These are phyloP conservation scores for Zancudomyces culisetae DNA, from an alignment of 371 early-diverging fungal species.

Conservation along the genomic window DNA sequence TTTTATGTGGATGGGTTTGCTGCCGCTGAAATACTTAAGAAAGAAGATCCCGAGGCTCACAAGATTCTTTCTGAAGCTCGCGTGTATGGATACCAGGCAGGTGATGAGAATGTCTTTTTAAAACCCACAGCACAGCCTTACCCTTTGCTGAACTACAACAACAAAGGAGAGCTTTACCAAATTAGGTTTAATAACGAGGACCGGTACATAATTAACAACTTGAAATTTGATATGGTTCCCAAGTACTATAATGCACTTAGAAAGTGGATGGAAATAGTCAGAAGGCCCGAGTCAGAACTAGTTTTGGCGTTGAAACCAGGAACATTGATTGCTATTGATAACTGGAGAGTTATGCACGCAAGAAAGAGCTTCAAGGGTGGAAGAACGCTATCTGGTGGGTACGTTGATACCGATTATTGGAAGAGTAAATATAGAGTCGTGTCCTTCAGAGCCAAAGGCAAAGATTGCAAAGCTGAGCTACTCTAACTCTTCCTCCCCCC, in stretches of 20 bases:
- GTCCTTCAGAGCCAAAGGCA: background rate
- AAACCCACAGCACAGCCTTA: conserved; percentile 39
- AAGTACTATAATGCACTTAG: conserved; percentile 55
- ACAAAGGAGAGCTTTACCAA: conserved; percentile 32
- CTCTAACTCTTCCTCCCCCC: background rate
- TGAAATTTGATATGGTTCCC: conserved; percentile 28
- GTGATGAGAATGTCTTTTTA: conserved; percentile 46
- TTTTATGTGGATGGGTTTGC: conserved; percentile 70
- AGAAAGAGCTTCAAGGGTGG: conserved; percentile 55
- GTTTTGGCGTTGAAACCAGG: conserved; percentile 57
- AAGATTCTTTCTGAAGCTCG: conserved; percentile 34
- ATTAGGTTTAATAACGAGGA: conserved; percentile 79
- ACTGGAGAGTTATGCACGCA: conserved; percentile 77
- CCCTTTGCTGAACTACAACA: conserved; percentile 38
- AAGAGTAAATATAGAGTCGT: background rate
- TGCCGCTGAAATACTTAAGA: conserved; percentile 42
- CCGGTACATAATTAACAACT: conserved; percentile 41
- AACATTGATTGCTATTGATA: conserved; percentile 56
- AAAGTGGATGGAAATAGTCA: conserved; percentile 45
- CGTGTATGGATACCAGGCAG: conserved; percentile 63
- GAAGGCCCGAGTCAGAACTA: conserved; percentile 33
- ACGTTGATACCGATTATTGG: conserved; percentile 27
- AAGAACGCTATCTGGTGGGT: conserved; percentile 56
- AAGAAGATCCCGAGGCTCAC: conserved; percentile 37
- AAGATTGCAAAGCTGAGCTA: background rate